phyloP scores from a whole-genome alignment of 2,329 filamentous ascomycete genomes.

The Aspergillus fischeri region DNA sequence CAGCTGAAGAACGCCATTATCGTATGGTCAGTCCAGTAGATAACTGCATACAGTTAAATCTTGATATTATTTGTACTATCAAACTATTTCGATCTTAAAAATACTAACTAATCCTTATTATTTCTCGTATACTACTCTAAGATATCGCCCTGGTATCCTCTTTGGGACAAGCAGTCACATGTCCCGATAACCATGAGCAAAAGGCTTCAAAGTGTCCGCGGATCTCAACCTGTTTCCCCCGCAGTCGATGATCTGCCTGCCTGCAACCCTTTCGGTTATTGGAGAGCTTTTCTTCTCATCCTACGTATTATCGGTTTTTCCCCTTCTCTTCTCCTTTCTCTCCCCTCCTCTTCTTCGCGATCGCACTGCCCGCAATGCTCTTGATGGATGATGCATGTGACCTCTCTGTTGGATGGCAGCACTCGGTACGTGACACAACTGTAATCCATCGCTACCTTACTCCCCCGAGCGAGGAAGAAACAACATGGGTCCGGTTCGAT shows the following conservation, averaged over 20 bases:
- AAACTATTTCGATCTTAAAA: neutral
- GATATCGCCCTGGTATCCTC: neutral
- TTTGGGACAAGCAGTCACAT: slow-evolving; percentile 10
- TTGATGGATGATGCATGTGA: slow-evolving; percentile 29
- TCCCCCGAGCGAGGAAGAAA: neutral
- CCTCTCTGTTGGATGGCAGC: slow-evolving; percentile 47
- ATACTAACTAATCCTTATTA: neutral
- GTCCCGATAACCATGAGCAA: slow-evolving; percentile 10
- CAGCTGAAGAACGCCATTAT: no score
- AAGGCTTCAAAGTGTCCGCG: slow-evolving; percentile 14
- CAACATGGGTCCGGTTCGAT: neutral
- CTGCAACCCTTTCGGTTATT: slow-evolving; percentile 1
- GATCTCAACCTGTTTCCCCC: slow-evolving; percentile 5
- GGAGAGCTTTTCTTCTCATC: neutral
- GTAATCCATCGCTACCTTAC: neutral
- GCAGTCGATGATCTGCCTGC: slow-evolving; percentile 1
- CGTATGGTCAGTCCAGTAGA: neutral
- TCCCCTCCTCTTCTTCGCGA: slow-evolving; percentile 4
- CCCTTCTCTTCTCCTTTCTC: neutral
- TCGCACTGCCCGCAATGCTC: slow-evolving; percentile 28
- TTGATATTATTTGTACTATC: neutral
- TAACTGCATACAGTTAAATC: neutral
- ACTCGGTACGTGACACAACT: slow-evolving; percentile 37
- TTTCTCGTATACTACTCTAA: neutral
- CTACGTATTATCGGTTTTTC: neutral